These are phyloP conservation scores for Mucor racemosus DNA, from an alignment of 371 early-diverging fungal species.

Conservation along the genomic window DNA sequence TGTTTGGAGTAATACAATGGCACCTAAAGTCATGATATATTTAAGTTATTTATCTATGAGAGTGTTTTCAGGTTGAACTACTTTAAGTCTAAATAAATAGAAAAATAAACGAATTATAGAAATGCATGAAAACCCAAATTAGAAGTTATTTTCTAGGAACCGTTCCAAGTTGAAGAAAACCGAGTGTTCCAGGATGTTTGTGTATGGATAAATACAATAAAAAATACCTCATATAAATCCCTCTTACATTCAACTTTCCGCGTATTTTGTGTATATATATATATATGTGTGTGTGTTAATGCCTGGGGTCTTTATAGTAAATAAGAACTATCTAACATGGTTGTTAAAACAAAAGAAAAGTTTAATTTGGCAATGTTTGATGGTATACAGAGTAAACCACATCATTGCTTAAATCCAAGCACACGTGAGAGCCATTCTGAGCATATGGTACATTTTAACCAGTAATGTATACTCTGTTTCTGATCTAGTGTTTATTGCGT, in stretches of 20 bases:
- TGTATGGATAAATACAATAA: not conserved
- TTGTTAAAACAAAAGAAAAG: no score
- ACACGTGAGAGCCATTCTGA: not conserved
- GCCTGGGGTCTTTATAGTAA: not conserved
- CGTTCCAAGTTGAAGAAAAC: no score
- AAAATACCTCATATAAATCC: not conserved
- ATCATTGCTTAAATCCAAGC: not conserved
- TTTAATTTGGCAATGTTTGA: not conserved
- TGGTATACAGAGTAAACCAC: not conserved
- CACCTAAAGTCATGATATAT: no score
- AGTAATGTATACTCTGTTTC: not conserved
- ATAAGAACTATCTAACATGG: not conserved
- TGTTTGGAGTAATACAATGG: no score
- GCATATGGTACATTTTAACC: not conserved
- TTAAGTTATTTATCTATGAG: no score
- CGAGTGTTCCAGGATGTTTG: not conserved
- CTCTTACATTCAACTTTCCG: not conserved
- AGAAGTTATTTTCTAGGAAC: no score
- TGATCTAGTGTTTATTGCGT: not conserved
- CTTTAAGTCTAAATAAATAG: no score
- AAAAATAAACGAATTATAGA: no score
- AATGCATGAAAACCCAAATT: no score
- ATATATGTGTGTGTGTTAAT: not conserved
- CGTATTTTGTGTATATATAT: not conserved
- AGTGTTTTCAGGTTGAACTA: no score